Conservation (phyloP, 495 filamentous ascomycete species). For the Aspergillus affinis region DNA sequence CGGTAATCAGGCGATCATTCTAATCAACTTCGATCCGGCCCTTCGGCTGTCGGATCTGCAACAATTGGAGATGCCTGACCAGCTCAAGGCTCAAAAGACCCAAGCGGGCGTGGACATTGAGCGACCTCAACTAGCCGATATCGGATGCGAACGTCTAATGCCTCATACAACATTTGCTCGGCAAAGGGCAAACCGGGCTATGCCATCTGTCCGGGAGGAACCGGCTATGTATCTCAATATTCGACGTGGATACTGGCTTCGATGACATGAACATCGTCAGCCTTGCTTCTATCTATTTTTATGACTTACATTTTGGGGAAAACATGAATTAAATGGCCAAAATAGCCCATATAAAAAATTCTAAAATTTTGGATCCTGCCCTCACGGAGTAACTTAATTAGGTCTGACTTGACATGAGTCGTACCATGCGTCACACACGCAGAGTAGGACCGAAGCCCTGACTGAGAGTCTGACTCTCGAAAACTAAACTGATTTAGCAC, state of each 20-base stretch:
- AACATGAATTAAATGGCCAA: background rate
- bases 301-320: background rate
- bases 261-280: slow-evolving; percentile 12
- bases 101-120: slow-evolving; percentile 16
- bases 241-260: slow-evolving; percentile 40
- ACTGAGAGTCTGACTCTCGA: background rate
- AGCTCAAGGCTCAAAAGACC: slow-evolving; percentile 9
- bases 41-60: slow-evolving; percentile 40
- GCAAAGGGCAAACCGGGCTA: slow-evolving; percentile 15
- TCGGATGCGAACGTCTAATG: slow-evolving; percentile 16
- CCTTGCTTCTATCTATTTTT: background rate
- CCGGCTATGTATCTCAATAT: slow-evolving; percentile 37
- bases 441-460: background rate
- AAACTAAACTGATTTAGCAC: background rate
- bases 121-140: slow-evolving; percentile 17
- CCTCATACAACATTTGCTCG: slow-evolving; percentile 13
- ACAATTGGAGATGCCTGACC: slow-evolving; percentile 9
- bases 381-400: background rate
- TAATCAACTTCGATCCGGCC: slow-evolving; percentile 64
- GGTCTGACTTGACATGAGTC: background rate
- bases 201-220: slow-evolving; percentile 32
- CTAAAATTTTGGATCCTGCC: background rate
- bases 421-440: background rate
- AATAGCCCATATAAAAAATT: background rate
- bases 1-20: slow-evolving; percentile 50